phyloP scores from a whole-genome alignment of 371 early-diverging fungal genomes.

The Lichtheimia hyalospora region DNA sequence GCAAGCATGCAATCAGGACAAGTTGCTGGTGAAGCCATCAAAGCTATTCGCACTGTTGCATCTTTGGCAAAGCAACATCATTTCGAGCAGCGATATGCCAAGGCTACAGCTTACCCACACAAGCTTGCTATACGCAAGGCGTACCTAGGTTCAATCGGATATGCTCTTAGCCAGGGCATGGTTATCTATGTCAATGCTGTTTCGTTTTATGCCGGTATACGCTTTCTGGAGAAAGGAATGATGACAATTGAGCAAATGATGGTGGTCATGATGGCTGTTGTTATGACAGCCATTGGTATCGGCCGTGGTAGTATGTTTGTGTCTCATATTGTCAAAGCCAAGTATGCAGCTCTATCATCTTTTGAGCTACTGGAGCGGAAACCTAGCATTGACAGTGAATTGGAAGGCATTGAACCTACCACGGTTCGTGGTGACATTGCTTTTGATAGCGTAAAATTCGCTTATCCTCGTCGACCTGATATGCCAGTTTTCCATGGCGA shows the following conservation, averaged over 20 bases:
- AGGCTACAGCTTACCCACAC: constrained; percentile 67
- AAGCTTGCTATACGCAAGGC: constrained; percentile 58
- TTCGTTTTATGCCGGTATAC: constrained; percentile 59
- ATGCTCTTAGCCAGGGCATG: constrained; percentile 67
- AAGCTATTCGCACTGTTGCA: constrained; percentile 86
- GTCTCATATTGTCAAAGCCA: constrained; percentile 72
- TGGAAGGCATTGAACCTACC: constrained; percentile 67
- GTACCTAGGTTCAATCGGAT: constrained; percentile 59
- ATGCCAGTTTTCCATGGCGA: constrained; percentile 73
- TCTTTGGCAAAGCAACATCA: constrained; percentile 73
- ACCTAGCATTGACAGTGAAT: constrained; percentile 71
- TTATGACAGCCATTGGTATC: constrained; percentile 69
- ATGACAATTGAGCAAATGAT: constrained; percentile 52
- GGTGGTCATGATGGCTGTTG: constrained; percentile 65
- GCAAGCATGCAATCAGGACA: constrained; percentile 71
- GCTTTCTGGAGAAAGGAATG: constrained; percentile 35
- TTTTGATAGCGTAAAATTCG: constrained; percentile 67
- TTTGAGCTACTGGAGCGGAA: constrained; percentile 74
- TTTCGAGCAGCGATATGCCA: constrained; percentile 60
- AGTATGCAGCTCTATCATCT: constrained; percentile 75
- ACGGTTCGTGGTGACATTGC: constrained; percentile 63
- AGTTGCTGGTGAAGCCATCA: constrained; percentile 82
- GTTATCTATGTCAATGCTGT: constrained; percentile 63
- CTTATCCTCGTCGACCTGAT: constrained; percentile 81
- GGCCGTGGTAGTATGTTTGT: constrained; percentile 57